Base-by-base conservation (phyloP, 495 filamentous ascomycete genomes). In the Podospora tetraspora region DNA sequence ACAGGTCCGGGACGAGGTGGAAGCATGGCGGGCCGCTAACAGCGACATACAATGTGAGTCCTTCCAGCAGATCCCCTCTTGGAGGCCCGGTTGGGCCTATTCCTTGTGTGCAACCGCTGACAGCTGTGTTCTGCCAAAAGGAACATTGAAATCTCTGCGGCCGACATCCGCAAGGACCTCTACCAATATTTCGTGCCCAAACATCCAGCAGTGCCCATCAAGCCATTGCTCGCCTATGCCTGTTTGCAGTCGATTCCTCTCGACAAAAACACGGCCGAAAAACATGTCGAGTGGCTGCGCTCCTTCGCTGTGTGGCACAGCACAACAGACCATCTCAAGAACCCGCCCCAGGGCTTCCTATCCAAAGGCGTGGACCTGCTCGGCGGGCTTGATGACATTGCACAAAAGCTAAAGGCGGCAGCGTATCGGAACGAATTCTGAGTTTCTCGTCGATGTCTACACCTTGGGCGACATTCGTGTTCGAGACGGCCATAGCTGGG, bases 361-460 rank as follows among this genome's bases (percentile, higher is more conserved):
- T 76, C 77, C 19, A 77, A 80, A 3, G 66, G 75, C 1, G 76
- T 80, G 19, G 82, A 85, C 60, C 66, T 85, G 24, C 34, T 78
- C 2, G 71, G 75, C 3, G 78, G 75, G 1, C 67, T 82, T 1
- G 75, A 82, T 32, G 67, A 73, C 1, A 81, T 84, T 37, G 57
- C 59, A 0, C 52, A 62, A 3, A 79, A 75, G 2, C 59, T 73
- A 1, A 22, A 70, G 30, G 63, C 29, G 16, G 4, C 27, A 6
- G 37, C 32, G 11, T 86, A 82, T 69, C 68, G 62, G 5, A 83
- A 79, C 43, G 79, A 85, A 69, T 85, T 81, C 65, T n/a, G 82
- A 86, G 13, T 85, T 86, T 69, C 78, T 85, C 25, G 59, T 78
- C 3, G 83, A 82, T 12, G 30, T 74, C 0, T 16, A 69, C 29